Evolutionary conservation across 495 filamentous ascomycete genomes (phyloP).

Genomic region (Lepraria neglecta): DNA sequence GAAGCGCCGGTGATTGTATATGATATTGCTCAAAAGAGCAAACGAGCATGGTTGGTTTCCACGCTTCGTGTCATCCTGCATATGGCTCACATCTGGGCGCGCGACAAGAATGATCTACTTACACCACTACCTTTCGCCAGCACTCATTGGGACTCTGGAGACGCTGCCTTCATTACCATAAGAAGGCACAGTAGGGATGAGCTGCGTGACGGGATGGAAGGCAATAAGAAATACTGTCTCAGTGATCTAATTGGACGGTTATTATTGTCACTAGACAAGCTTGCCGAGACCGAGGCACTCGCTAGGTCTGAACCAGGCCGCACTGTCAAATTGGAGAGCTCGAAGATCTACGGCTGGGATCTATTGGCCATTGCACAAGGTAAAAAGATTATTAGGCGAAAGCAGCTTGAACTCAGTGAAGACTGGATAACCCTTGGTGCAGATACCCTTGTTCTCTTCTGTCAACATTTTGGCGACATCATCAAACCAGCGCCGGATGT

Average conservation of each 20-base stretch:
- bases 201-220: neutral
- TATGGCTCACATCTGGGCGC: neutral
- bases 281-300: neutral
- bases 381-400: neutral
- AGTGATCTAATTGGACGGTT: neutral
- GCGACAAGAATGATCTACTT: neutral
- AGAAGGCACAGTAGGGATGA: neutral
- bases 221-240: neutral
- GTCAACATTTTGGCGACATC: neutral
- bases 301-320: neutral
- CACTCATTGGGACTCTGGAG: neutral
- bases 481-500: neutral
- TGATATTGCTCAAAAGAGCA: neutral
- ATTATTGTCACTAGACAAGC: neutral
- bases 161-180: neutral
- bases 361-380: neutral
- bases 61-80: neutral
- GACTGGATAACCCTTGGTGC: neutral
- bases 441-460: neutral
- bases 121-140: neutral
- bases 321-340: neutral
- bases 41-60: neutral
- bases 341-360: constrained; percentile 6
- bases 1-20: neutral
- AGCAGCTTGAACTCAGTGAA: neutral